A percentile compares a stretch with the other conserved stretches of the same genome.
Evolutionary conservation across 2,329 filamentous ascomycete species (phyloP).

Genomic region (Colletotrichum salicis): DNA sequence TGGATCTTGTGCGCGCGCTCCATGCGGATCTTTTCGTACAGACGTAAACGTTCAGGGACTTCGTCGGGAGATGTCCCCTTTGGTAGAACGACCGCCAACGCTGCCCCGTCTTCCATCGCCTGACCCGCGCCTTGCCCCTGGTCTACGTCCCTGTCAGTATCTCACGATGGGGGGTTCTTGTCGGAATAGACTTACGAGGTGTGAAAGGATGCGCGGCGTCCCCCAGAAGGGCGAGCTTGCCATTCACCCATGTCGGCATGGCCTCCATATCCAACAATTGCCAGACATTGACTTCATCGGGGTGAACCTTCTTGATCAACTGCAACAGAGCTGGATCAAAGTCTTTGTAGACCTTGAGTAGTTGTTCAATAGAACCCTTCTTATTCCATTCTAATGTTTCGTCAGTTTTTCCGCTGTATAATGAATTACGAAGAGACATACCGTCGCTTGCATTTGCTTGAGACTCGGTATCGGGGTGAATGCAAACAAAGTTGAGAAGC

Average conservation of each 20-base stretch:
- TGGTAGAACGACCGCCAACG: conserved; percentile 66
- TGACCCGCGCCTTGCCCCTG: conserved; percentile 70
- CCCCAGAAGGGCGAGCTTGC: conserved; percentile 67
- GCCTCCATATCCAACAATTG: conserved; percentile 70
- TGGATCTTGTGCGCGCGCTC: conserved; percentile 68
- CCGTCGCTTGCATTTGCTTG: conserved; percentile 45
- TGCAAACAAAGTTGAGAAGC: conserved; percentile 60
- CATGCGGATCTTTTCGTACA: conserved; percentile 69
- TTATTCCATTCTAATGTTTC: conserved; percentile 50
- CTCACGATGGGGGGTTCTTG: no score
- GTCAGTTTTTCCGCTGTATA: neutral
- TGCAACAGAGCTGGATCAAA: conserved; percentile 54
- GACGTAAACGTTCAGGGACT: conserved; percentile 63
- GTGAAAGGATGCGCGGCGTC: conserved; percentile 77
- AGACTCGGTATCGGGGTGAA: conserved; percentile 59
- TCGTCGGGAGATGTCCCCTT: conserved; percentile 54
- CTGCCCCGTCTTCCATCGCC: conserved; percentile 75
- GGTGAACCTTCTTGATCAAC: conserved; percentile 55
- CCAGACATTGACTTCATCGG: conserved; percentile 64
- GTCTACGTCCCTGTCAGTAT: conserved; percentile 36
- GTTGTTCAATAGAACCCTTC: conserved; percentile 46
- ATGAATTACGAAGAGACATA: conserved; percentile 35
- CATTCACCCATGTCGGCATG: conserved; percentile 65
- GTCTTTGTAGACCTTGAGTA: conserved; percentile 52
- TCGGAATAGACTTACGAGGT: conserved; percentile 55